Conservation (phyloP, 2,329 filamentous ascomycete genomes). For the Aspergillus hiratsukae region DNA sequence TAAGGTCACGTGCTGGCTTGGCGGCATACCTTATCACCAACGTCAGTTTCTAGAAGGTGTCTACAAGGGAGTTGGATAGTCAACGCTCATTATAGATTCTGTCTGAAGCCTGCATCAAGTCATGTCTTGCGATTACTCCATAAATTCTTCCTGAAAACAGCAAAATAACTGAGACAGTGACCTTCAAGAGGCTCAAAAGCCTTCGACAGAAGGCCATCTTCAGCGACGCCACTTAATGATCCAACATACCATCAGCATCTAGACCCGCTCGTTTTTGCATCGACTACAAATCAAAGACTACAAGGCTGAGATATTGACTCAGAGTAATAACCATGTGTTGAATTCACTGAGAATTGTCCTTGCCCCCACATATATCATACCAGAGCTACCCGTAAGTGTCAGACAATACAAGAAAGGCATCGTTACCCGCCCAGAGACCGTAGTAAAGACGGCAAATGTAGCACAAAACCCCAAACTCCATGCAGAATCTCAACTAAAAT, state of each 20-base stretch:
- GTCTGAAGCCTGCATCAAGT: neutral
- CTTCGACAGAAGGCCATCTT: no score
- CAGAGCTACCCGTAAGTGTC: constrained; percentile 10
- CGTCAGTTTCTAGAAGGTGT: neutral
- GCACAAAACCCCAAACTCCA: constrained; percentile 20
- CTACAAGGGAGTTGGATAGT: neutral
- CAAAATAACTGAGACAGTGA: no score
- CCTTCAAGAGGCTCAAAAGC: no score
- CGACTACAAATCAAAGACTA: neutral
- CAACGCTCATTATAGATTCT: neutral
- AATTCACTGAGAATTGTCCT: neutral
- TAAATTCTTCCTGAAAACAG: no score
- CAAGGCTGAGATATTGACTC: neutral
- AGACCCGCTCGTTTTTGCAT: neutral
- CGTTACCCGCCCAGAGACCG: constrained; percentile 1
- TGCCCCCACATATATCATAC: constrained; percentile 6
- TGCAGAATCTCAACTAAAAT: constrained; percentile 13
- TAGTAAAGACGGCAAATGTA: constrained; percentile 10
- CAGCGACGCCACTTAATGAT: no score
- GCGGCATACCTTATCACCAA: neutral
- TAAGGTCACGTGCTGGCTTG: constrained; percentile 16
- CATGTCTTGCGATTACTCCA: no score
- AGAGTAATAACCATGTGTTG: neutral
- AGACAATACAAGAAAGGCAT: constrained; percentile 13
- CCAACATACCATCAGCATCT: neutral